Conservation (phyloP, 306 rosid species). For the Prinsepia uniflora region DNA sequence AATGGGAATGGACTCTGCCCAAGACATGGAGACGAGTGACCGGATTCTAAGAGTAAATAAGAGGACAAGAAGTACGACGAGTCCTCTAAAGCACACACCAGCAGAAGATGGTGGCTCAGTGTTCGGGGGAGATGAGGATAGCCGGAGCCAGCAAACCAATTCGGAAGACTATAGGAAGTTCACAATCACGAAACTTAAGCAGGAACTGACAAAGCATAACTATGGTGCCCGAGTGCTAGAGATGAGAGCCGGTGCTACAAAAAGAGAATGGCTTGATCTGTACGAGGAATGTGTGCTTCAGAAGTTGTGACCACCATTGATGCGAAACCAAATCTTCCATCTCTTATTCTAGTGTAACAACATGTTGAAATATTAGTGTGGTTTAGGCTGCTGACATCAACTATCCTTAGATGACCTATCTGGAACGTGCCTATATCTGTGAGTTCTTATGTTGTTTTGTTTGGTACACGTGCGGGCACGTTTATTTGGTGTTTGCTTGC, state of each 20-base stretch:
- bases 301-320: constrained; percentile 36
- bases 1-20: constrained; percentile 60
- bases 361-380: neutral
- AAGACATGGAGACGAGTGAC: constrained; percentile 66
- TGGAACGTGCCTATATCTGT: neutral
- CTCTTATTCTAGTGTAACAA: neutral
- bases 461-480: constrained; percentile 2
- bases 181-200: constrained; percentile 79
- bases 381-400: constrained; percentile 7
- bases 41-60: constrained; percentile 51
- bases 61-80: constrained; percentile 58
- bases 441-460: neutral
- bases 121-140: constrained; percentile 71
- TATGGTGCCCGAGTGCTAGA: constrained; percentile 74
- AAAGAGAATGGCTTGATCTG: constrained; percentile 67
- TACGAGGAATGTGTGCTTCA: constrained; percentile 74
- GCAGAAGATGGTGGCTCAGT: constrained; percentile 88
- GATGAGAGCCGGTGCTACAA: constrained; percentile 63
- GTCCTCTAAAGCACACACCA: constrained; percentile 41
- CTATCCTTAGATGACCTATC: constrained; percentile 11
- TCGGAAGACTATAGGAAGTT: constrained; percentile 74
- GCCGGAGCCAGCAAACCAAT: constrained; percentile 56
- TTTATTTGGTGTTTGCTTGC: neutral
- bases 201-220: constrained; percentile 85
- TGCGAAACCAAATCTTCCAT: neutral